phyloP scores from a whole-genome alignment of 225 moss, liverwort and hornwort species.

The Marchantia paleacea region DNA sequence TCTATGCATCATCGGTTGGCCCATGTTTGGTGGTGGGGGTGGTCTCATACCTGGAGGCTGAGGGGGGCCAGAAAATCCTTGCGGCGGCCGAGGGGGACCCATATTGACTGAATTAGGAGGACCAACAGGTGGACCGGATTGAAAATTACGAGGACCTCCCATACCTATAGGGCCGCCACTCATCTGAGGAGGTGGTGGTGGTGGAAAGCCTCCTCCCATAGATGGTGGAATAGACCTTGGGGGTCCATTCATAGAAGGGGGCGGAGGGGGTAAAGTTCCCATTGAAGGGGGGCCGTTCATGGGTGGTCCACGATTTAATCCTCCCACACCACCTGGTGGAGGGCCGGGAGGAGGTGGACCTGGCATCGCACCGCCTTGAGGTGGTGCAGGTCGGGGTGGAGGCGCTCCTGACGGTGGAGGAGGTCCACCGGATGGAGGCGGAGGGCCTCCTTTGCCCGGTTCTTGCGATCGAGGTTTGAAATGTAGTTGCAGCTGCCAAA shows the following conservation, averaged over 20 bases:
- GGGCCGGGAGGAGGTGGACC: conserved; percentile 51
- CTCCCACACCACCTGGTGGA: conserved; percentile 25
- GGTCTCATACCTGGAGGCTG: conserved; percentile 58
- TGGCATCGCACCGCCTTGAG: conserved; percentile 52
- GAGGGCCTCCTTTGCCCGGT: conserved; percentile 52
- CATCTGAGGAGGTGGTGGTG: conserved; percentile 53
- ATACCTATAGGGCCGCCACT: conserved; percentile 58
- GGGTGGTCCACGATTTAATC: conserved; percentile 47
- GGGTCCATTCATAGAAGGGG: conserved; percentile 52
- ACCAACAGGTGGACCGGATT: conserved; percentile 22
- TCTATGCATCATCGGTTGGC: conserved; percentile 62
- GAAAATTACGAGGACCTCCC: conserved; percentile 51
- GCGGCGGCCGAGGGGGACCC: conserved; percentile 45
- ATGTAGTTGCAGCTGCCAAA: conserved; percentile 75
- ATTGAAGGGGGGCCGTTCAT: conserved; percentile 49
- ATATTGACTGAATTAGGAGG: conserved; percentile 45
- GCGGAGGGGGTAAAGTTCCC: conserved; percentile 55
- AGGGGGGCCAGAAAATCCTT: conserved; percentile 45
- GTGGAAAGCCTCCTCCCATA: conserved; percentile 44
- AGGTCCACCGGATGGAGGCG: conserved; percentile 52
- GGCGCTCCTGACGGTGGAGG: conserved; percentile 51
- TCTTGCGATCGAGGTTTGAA: conserved; percentile 79
- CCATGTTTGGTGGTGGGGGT: conserved; percentile 57
- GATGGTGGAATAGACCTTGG: conserved; percentile 48
- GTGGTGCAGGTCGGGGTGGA: conserved; percentile 51